These are phyloP conservation scores for Melocanna baccifera DNA, from an alignment of 176 grass and related monocot species.

Conservation along the genomic window DNA sequence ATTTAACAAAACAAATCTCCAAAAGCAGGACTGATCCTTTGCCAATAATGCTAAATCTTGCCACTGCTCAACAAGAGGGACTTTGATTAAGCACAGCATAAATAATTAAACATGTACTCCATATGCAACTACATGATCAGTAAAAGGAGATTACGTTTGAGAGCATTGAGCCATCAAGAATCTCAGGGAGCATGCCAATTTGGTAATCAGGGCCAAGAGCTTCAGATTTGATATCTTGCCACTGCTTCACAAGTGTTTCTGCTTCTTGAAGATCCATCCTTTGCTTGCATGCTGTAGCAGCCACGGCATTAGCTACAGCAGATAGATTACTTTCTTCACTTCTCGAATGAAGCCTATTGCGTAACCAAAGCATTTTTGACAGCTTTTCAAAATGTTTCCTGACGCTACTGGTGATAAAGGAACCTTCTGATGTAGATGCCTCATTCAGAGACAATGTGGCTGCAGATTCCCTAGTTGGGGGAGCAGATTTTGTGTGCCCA, in stretches of 20 bases:
- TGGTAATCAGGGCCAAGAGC: slow-evolving; percentile 80
- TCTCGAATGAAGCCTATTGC: slow-evolving; percentile 35
- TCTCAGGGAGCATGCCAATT: slow-evolving; percentile 54
- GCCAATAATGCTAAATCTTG: slow-evolving; percentile 59
- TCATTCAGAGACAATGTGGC: slow-evolving; percentile 31
- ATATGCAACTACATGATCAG: background rate
- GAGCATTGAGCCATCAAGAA: slow-evolving; percentile 86
- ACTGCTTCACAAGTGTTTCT: slow-evolving; percentile 74
- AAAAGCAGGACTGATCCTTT: slow-evolving; percentile 68
- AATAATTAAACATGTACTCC: background rate
- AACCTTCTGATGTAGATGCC: slow-evolving; percentile 27
- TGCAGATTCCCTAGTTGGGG: slow-evolving; percentile 24
- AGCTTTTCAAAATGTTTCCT: slow-evolving; percentile 58
- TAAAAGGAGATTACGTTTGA: slow-evolving; percentile 48
- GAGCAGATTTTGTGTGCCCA: slow-evolving; percentile 30
- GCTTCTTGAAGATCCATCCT: slow-evolving; percentile 80
- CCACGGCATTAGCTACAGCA: background rate
- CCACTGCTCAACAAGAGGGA: slow-evolving; percentile 56
- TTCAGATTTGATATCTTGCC: slow-evolving; percentile 91
- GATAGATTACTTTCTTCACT: slow-evolving; percentile 33
- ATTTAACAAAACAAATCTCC: slow-evolving; percentile 87
- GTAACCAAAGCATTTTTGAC: slow-evolving; percentile 48
- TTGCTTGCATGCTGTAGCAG: slow-evolving; percentile 26
- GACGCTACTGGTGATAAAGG: slow-evolving; percentile 31
- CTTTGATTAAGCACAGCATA: slow-evolving; percentile 20